Percentiles rank a stretch among this genome's conserved stretches.
Evolutionary conservation across 2,329 filamentous ascomycete species (phyloP).

Genomic region (Pseudogymnoascus sp.): DNA sequence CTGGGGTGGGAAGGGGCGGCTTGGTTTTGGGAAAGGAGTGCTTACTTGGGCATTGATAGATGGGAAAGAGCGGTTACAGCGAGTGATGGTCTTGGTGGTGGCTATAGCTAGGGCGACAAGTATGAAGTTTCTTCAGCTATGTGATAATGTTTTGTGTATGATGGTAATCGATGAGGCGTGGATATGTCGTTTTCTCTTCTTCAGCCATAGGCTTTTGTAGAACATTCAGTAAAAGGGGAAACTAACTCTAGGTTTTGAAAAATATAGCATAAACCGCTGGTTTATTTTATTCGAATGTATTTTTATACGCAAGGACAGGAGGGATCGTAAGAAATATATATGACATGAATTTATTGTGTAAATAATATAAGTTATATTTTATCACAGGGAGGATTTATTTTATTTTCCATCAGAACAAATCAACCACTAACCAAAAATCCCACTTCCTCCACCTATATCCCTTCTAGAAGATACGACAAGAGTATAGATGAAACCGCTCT

Average conservation of each 20-base stretch:
- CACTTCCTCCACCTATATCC: background rate
- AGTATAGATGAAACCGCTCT: background rate
- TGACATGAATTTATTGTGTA: background rate
- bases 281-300: background rate
- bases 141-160: background rate
- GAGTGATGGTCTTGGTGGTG: background rate
- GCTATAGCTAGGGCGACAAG: background rate
- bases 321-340: background rate
- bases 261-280: background rate
- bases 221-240: background rate
- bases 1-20: background rate
- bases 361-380: background rate
- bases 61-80: background rate
- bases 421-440: background rate
- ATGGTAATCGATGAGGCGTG: background rate
- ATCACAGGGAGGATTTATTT: background rate
- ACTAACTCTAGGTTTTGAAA: background rate
- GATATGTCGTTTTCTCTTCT: background rate
- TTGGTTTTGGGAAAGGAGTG: background rate
- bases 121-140: slow-evolving; percentile 1
- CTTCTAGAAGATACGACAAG: background rate
- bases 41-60: background rate
- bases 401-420: background rate
- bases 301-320: background rate
- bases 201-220: background rate